Evolutionary conservation across 306 rosid species (phyloP).

Genomic region (Acacia crassicarpa): DNA sequence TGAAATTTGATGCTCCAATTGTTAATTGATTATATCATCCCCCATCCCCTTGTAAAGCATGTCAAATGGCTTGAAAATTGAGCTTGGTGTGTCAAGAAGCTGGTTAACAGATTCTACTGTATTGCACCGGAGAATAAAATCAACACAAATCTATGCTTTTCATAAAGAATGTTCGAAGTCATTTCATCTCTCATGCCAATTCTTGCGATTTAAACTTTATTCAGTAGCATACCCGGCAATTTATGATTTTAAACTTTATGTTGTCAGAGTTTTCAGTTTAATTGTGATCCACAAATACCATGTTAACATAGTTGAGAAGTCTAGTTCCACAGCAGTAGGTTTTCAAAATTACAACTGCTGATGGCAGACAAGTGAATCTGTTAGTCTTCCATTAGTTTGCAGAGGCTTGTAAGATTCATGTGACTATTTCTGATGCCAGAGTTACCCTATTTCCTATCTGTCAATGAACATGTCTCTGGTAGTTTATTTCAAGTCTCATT

Average conservation of each 20-base stretch:
- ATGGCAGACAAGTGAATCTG: background rate
- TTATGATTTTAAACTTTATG: background rate
- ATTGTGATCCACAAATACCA: background rate
- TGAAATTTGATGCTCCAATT: conserved; percentile 18
- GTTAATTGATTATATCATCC: background rate
- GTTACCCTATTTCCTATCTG: conserved; percentile 4
- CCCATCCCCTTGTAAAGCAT: background rate
- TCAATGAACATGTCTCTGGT: conserved; percentile 1
- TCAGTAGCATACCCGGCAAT: background rate
- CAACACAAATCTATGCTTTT: background rate
- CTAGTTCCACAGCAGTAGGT: conserved; percentile 7
- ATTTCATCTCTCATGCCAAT: conserved; percentile 19
- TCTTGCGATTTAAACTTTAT: background rate
- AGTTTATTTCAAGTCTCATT: conserved; percentile 14
- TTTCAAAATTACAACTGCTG: background rate
- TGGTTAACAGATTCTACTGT: background rate
- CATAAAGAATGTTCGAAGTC: background rate
- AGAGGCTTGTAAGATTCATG: background rate
- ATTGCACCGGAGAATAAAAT: background rate
- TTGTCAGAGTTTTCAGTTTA: conserved; percentile 3
- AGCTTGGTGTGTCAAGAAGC: background rate
- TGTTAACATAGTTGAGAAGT: conserved; percentile 15
- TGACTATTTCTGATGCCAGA: background rate
- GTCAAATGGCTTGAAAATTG: background rate
- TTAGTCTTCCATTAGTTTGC: background rate